phyloP scores from a whole-genome alignment of 495 filamentous ascomycete species.

The Darksidea phi region DNA sequence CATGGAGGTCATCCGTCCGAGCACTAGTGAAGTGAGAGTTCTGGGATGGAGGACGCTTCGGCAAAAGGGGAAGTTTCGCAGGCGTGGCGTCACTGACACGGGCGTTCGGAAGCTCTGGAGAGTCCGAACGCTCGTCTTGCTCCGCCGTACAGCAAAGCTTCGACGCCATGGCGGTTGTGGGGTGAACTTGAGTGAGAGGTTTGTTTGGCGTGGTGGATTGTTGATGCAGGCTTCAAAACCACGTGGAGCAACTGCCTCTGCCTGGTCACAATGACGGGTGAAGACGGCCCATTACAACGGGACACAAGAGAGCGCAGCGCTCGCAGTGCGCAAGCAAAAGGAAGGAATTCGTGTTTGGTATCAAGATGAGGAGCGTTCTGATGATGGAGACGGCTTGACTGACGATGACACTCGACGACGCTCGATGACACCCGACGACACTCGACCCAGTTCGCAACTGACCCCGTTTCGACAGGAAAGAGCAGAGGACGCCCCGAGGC shows the following conservation, averaged over 20 bases:
- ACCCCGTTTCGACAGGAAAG: too few relatives aligned
- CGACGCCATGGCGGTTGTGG: constrained; percentile 7
- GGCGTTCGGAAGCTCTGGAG: constrained; percentile 30
- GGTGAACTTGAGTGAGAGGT: neutral
- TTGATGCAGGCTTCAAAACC: neutral
- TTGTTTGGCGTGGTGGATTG: neutral
- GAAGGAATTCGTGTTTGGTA: too few relatives aligned
- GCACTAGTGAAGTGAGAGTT: constrained; percentile 31
- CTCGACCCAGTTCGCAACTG: too few relatives aligned
- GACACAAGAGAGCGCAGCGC: too few relatives aligned
- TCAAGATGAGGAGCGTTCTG: too few relatives aligned
- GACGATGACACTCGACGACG: too few relatives aligned
- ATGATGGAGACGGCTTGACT: too few relatives aligned
- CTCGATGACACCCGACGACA: too few relatives aligned
- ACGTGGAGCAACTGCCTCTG: neutral
- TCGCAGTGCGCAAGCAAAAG: too few relatives aligned
- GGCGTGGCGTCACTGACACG: constrained; percentile 30
- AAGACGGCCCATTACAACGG: neutral
- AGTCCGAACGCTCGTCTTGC: constrained; percentile 9
- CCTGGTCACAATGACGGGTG: neutral
- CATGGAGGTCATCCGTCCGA: constrained; percentile 28
- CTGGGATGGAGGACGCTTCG: neutral
- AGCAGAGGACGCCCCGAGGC: too few relatives aligned
- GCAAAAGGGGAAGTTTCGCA: constrained; percentile 23
- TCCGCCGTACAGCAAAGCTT: constrained; percentile 28